Evolutionary conservation across 2,329 filamentous ascomycete species (phyloP).

Genomic region (Calonectria montana): DNA sequence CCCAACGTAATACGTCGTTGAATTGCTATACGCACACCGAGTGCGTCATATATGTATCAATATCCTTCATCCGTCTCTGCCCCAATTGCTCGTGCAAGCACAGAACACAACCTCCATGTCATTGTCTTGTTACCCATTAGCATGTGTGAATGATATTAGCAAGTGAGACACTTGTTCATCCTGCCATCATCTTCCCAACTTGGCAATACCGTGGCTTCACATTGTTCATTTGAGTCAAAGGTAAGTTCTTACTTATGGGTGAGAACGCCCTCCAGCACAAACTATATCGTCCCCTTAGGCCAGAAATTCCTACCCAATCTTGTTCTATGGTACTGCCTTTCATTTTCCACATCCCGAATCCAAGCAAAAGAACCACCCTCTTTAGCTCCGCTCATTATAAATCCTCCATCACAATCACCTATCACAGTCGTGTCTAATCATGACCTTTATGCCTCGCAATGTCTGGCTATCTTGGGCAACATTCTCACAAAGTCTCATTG

Average conservation of each 20-base stretch:
- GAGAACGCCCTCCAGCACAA: background rate
- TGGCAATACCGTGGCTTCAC: background rate
- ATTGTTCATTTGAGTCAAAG: too few relatives aligned
- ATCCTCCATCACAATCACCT: background rate
- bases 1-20: background rate
- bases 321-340: background rate
- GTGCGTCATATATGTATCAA: background rate
- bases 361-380: background rate
- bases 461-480: background rate
- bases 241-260: background rate
- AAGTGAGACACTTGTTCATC: too few relatives aligned
- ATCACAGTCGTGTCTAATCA: background rate
- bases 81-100: background rate
- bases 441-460: background rate
- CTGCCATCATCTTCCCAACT: background rate
- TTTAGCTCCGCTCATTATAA: background rate
- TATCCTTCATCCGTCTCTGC: background rate
- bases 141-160: background rate
- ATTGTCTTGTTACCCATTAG: background rate
- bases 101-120: background rate
- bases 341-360: background rate
- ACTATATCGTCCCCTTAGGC: background rate
- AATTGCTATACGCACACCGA: background rate
- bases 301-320: background rate
- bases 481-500: background rate